These are phyloP conservation scores for Globisporangium abappressorium DNA, from an alignment of 352 stramenopile genomes.

Conservation along the genomic window DNA sequence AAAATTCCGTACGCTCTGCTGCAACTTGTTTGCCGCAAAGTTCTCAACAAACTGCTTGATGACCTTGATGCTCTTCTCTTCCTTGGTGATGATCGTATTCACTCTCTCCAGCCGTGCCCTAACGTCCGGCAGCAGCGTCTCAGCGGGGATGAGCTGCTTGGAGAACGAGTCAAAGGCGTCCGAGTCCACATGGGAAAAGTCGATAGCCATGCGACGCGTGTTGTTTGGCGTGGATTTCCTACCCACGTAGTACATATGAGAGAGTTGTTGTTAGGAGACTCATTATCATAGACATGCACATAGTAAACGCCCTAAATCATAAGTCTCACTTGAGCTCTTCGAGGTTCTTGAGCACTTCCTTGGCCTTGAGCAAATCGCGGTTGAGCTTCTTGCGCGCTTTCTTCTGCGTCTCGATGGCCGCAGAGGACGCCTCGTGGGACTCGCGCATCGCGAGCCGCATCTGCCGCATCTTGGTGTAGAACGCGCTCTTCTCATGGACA, in stretches of 20 bases:
- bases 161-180: conserved; percentile 66
- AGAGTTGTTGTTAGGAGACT: not conserved
- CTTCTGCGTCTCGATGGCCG: conserved; percentile 38
- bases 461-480: conserved; percentile 61
- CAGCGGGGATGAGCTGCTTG: conserved; percentile 52
- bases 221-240: conserved; percentile 6
- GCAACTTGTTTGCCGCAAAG: conserved; percentile 43
- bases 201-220: conserved; percentile 14
- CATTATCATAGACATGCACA: not conserved
- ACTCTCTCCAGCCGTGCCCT: conserved; percentile 30
- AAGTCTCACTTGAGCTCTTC: conserved; percentile 34
- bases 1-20: conserved; percentile 33
- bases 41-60: conserved; percentile 42
- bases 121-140: conserved; percentile 51
- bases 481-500: conserved; percentile 34
- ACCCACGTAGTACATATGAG: not conserved
- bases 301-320: not conserved
- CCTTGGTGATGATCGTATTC: conserved; percentile 34
- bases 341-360: conserved; percentile 39
- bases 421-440: conserved; percentile 21
- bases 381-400: conserved; percentile 46
- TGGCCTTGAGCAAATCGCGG: conserved; percentile 38
- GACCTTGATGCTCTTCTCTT: conserved; percentile 52
- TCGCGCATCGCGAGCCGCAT: conserved; percentile 50
- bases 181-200: conserved; percentile 48